Conservation (phyloP, 2,329 filamentous ascomycete species). For the Scytalidium sp. region DNA sequence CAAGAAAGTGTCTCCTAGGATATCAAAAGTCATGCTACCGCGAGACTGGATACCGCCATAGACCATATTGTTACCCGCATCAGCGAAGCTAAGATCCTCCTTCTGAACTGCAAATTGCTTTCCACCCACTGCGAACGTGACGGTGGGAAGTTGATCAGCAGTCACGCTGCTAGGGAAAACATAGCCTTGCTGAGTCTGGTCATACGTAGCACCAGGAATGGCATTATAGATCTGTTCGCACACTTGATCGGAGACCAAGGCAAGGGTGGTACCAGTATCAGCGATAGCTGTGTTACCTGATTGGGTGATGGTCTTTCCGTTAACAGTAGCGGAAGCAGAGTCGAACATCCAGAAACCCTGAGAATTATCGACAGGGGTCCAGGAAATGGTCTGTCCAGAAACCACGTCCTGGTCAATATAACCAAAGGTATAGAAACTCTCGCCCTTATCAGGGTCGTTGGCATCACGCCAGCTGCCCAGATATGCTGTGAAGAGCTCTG, state of each 20-base stretch:
- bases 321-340: constrained; percentile 54
- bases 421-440: constrained; percentile 71
- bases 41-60: constrained; percentile 60
- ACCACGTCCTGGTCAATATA: constrained; percentile 65
- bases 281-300: constrained; percentile 63
- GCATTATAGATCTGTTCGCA: constrained; percentile 61
- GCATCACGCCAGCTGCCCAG: constrained; percentile 53
- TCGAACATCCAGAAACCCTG: constrained; percentile 68
- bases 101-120: constrained; percentile 55
- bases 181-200: constrained; percentile 57
- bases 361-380: constrained; percentile 59
- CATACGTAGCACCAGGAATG: constrained; percentile 59
- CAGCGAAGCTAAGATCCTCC: constrained; percentile 56
- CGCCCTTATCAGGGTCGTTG: constrained; percentile 32
- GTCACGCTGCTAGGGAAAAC: constrained; percentile 55
- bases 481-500: constrained; percentile 57
- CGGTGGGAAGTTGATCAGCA: constrained; percentile 51
- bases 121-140: constrained; percentile 62
- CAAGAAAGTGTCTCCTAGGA: constrained; percentile 56
- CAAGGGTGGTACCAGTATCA: constrained; percentile 70
- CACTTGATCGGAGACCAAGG: constrained; percentile 58
- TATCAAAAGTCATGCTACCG: constrained; percentile 52
- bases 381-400: constrained; percentile 53
- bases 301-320: constrained; percentile 48
- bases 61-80: constrained; percentile 47